A percentile compares a stretch with the other conserved stretches of the same genome.
Evolutionary conservation across 1,139 yeast genomes (phyloP).

Genomic region (Geotrichum reessii): DNA sequence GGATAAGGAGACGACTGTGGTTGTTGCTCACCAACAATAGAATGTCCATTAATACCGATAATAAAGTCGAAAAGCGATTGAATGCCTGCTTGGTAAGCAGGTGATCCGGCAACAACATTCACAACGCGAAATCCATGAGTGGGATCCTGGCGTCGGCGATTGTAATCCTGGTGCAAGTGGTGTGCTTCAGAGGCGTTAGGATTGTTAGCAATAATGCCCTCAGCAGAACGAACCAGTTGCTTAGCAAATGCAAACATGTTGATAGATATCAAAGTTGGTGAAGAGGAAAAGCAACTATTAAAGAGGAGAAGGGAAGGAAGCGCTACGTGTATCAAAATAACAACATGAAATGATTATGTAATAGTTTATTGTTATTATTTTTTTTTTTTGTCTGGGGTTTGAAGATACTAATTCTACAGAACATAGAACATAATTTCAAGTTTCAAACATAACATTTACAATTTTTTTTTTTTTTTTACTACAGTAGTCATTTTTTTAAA

Average conservation of each 20-base stretch:
- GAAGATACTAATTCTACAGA: neutral
- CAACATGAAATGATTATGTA: neutral
- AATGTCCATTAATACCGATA: conserved; percentile 69
- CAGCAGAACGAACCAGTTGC: conserved; percentile 72
- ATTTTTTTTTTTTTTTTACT: no score
- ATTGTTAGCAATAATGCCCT: conserved; percentile 40
- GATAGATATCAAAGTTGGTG: neutral
- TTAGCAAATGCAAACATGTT: conserved; percentile 85
- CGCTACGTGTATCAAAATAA: conserved; percentile 1
- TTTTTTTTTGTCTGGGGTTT: neutral
- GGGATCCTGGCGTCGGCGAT: conserved; percentile 39
- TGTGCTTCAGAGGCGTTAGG: conserved; percentile 35
- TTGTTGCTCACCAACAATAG: conserved; percentile 30
- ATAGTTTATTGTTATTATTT: neutral
- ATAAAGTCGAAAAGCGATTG: conserved; percentile 87
- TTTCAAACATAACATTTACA: neutral
- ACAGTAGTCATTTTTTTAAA: no score
- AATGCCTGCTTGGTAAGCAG: conserved; percentile 46
- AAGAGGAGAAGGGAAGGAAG: neutral
- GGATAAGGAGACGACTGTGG: neutral
- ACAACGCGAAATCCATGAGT: conserved; percentile 53
- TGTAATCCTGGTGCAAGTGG: conserved; percentile 27
- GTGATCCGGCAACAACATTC: conserved; percentile 43
- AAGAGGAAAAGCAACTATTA: no score
- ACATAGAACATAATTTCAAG: neutral